Evolutionary conservation across 257 asterid genomes (phyloP), one percentile per base, ranked within the genome.

Genomic region (Ehretia macrophylla): DNA sequence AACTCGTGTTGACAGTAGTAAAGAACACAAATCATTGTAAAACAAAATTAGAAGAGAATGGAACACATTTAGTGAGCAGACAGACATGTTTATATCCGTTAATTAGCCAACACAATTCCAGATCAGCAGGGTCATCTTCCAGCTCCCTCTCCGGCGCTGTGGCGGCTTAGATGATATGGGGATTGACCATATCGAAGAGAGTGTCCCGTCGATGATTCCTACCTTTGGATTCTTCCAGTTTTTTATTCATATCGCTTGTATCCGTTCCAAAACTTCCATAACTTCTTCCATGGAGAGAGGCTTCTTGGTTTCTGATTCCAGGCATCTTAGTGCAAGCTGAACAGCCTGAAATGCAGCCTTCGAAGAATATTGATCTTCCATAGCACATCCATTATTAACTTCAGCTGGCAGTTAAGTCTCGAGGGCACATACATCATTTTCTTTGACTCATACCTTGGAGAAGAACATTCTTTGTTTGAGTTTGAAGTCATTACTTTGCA

Each of bases 261-360:
- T 72, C 59, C 73, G 77, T 60, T 73, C 80, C 72, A 77, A 65
- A 40, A 57, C 17, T 52, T 70, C 83, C 47, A 67, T 67, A 5
- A 73, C 83, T 71, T 73, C 80, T 69, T 61, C 67, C 83, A 77
- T 77, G 17, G 79, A 67, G 32, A 77, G 83, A n/a, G 77, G 68
- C 55, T 70, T 73, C 51, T 38, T 77, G 5, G 77, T 77, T 54
- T 73, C 80, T 10, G 51, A 14, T 56, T 77, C 80, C 1, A 77
- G 59, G 77, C 83, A 77, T 67, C 66, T 70, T 22, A 67, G 59
- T 47, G 68, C 60, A 45, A 77, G 83, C 21, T 77, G 77, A 59
- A 80, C 64, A 20, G 65, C 54, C 32, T 62, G 63, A 10, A 4
- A 8, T 14, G 80, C 77, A 12, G 80, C 83, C 57, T 73, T 70